Evolutionary conservation across 2,329 filamentous ascomycete species (phyloP).

Genomic region (Zasmidium cellare): DNA sequence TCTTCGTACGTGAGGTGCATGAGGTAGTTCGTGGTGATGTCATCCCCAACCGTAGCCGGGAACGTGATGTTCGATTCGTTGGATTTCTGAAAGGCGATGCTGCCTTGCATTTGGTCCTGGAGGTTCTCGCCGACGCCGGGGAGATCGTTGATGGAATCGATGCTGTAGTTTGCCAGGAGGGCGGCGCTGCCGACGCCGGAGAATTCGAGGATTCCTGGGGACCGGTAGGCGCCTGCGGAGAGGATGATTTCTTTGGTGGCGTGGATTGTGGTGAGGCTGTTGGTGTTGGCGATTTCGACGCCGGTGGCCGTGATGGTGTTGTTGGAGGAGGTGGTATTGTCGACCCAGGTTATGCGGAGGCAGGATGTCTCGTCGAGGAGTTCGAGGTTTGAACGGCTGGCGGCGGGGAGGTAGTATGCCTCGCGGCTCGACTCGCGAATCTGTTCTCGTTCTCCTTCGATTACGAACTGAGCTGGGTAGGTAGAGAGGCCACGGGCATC

Average conservation of each 20-base stretch:
- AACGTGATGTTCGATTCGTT: conserved; percentile 12
- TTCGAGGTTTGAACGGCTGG: conserved; percentile 43
- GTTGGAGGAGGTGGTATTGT: conserved; percentile 3
- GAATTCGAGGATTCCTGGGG: conserved; percentile 57
- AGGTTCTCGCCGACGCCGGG: conserved; percentile 31
- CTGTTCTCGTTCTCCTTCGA: conserved; percentile 38
- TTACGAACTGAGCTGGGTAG: conserved; percentile 40
- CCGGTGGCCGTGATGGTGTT: conserved; percentile 59
- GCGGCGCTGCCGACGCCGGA: conserved; percentile 58
- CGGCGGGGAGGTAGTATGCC: conserved; percentile 49
- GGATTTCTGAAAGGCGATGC: conserved; percentile 8
- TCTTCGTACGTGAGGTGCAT: conserved; percentile 17
- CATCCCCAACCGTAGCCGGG: conserved; percentile 8
- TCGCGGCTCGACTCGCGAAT: conserved; percentile 48
- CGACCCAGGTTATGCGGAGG: conserved; percentile 37
- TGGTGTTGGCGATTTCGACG: conserved; percentile 41
- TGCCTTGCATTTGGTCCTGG: conserved; percentile 28
- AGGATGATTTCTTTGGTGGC: conserved; percentile 24
- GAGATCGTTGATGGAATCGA: conserved; percentile 31
- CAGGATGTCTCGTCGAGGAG: conserved; percentile 40
- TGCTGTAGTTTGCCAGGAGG: conserved; percentile 43
- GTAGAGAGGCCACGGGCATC: conserved; percentile 44
- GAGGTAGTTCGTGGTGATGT: conserved; percentile 15
- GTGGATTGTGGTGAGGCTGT: conserved; percentile 40
- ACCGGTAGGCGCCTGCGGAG: conserved; percentile 53